These are phyloP conservation scores for Agaricus sinodeliciosus DNA, from an alignment of 768 basidiomycete species.

Conservation along the genomic window DNA sequence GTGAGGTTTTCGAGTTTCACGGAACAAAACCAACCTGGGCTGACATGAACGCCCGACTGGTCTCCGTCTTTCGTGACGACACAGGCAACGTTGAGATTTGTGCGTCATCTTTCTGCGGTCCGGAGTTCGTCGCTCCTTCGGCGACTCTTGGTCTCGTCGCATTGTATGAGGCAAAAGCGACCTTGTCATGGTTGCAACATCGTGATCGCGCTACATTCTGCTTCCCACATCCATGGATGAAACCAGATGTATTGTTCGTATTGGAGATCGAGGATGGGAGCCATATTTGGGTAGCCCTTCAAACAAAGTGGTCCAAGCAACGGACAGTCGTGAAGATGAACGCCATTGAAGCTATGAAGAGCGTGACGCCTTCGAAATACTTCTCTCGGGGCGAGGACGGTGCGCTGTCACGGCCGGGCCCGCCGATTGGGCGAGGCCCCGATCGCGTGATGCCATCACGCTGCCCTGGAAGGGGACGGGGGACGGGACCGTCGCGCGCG, in stretches of 20 bases:
- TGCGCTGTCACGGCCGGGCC: too few relatives aligned
- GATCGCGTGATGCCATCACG: too few relatives aligned
- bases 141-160: conserved; percentile 31
- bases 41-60: conserved; percentile 28
- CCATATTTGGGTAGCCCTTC: conserved; percentile 35
- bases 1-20: conserved; percentile 30
- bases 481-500: too few relatives aligned
- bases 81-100: conserved; percentile 22
- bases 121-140: conserved; percentile 25
- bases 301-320: conserved; percentile 29
- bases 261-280: conserved; percentile 27
- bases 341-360: conserved; percentile 31
- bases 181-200: conserved; percentile 29
- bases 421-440: too few relatives aligned
- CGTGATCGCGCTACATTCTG: conserved; percentile 26
- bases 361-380: conserved; percentile 34
- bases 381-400: too few relatives aligned
- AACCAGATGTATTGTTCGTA: conserved; percentile 36
- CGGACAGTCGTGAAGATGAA: not conserved
- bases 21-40: conserved; percentile 27
- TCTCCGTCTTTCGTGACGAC: conserved; percentile 24
- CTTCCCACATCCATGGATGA: conserved; percentile 34
- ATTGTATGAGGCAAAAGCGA: conserved; percentile 23
- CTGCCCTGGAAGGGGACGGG: too few relatives aligned
- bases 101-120: conserved; percentile 18